These are phyloP conservation scores for Tulasnella sp. DNA, from an alignment of 768 basidiomycete genomes.

Conservation along the genomic window DNA sequence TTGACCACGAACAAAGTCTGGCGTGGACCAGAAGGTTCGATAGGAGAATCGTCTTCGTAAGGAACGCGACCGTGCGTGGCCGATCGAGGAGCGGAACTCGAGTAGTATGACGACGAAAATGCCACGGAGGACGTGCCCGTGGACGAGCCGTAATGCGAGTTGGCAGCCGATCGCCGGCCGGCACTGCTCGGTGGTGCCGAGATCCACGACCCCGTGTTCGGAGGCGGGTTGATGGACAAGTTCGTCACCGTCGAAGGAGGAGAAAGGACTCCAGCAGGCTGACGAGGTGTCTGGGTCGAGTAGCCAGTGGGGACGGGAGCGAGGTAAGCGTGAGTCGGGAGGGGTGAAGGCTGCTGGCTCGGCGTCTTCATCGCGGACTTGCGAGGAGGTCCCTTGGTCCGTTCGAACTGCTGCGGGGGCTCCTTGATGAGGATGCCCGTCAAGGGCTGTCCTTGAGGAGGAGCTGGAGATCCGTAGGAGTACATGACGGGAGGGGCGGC, in stretches of 20 bases:
- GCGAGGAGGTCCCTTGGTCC: background rate
- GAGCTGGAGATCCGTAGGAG: background rate
- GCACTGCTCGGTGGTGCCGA: slow-evolving; percentile 9
- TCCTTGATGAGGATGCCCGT: slow-evolving; percentile 30
- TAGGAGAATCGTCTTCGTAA: slow-evolving; percentile 5
- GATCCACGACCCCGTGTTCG: background rate
- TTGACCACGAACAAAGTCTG: slow-evolving; percentile 28
- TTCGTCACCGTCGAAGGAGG: slow-evolving; percentile 15
- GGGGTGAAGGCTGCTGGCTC: slow-evolving; percentile 13
- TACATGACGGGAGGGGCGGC: slow-evolving; percentile 4
- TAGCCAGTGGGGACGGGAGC: background rate
- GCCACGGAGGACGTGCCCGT: slow-evolving; percentile 30
- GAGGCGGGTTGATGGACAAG: slow-evolving; percentile 1
- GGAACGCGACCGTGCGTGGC: background rate
- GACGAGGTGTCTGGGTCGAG: slow-evolving; percentile 19
- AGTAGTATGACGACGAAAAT: slow-evolving; percentile 26
- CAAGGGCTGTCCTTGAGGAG: background rate
- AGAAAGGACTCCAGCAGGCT: slow-evolving; percentile 9
- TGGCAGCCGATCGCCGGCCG: background rate
- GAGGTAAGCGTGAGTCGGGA: background rate
- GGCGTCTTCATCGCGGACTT: slow-evolving; percentile 30
- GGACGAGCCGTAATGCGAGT: slow-evolving; percentile 26
- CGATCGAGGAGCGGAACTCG: slow-evolving; percentile 11
- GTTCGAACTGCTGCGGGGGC: slow-evolving; percentile 1
- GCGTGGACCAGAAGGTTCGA: slow-evolving; percentile 6